Percentiles rank a stretch among this genome's conserved stretches.
Evolutionary conservation across 257 asterid species (phyloP).

Genomic region (Solanum dulcamara): DNA sequence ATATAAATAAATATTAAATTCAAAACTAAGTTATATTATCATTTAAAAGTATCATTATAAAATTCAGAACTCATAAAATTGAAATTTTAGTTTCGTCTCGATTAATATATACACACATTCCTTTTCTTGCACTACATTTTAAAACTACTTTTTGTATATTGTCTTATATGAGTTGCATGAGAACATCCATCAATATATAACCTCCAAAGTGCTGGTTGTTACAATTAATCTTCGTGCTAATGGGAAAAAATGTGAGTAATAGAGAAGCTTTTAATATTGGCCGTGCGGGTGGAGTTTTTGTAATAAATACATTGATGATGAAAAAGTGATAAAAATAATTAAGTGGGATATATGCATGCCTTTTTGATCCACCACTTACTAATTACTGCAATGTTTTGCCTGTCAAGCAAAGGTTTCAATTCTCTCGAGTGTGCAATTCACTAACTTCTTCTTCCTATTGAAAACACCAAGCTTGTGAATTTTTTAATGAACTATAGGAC

Average conservation of each 20-base stretch:
- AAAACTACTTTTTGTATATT: not conserved
- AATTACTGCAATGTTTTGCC: slow-evolving; percentile 2
- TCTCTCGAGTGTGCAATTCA: not conserved
- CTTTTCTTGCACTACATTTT: not conserved
- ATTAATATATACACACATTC: no score
- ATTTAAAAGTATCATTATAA: no score
- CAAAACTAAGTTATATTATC: no score
- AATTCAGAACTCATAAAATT: no score
- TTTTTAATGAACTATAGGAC: not conserved
- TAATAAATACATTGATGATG: not conserved
- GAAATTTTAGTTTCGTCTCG: not conserved
- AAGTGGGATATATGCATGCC: not conserved
- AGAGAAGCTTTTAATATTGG: not conserved
- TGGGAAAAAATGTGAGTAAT: not conserved
- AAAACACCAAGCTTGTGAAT: not conserved
- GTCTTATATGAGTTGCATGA: not conserved
- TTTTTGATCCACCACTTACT: not conserved
- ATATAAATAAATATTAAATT: no score
- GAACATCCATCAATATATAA: not conserved
- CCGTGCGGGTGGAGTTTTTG: slow-evolving; percentile 7
- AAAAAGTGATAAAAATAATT: slow-evolving; percentile 1
- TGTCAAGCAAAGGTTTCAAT: slow-evolving; percentile 6
- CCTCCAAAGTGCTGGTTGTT: not conserved
- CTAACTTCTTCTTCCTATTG: not conserved
- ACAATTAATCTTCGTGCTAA: not conserved